Percentiles rank a stretch among this genome's conserved stretches.
Evolutionary conservation across 495 filamentous ascomycete species (phyloP).

Genomic region (Penicillium simplicissimum): DNA sequence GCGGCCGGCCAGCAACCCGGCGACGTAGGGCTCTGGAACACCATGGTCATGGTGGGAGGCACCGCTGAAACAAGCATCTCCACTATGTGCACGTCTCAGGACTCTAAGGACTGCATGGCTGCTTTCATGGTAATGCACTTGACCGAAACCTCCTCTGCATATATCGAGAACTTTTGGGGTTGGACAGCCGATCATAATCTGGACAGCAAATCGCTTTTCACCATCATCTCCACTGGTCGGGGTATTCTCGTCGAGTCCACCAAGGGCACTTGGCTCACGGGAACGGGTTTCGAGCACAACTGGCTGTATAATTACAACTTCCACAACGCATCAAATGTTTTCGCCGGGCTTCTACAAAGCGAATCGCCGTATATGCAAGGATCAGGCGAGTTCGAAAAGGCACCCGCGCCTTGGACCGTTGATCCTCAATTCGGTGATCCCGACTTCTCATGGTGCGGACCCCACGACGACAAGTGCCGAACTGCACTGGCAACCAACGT

Average conservation of each 20-base stretch:
- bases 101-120: conserved; percentile 42
- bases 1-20: conserved; percentile 51
- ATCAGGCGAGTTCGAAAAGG: conserved; percentile 28
- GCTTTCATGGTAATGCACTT: conserved; percentile 57
- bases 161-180: conserved; percentile 62
- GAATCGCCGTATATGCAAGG: conserved; percentile 53
- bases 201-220: conserved; percentile 35
- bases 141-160: conserved; percentile 48
- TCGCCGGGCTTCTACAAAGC: conserved; percentile 43
- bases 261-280: conserved; percentile 43
- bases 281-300: conserved; percentile 49
- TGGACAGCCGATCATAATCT: conserved; percentile 62
- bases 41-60: conserved; percentile 55
- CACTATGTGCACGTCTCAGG: conserved; percentile 40
- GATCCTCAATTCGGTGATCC: conserved; percentile 44
- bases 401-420: conserved; percentile 48
- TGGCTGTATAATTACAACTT: conserved; percentile 55
- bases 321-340: conserved; percentile 49
- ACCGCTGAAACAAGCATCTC: conserved; percentile 42
- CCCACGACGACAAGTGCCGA: conserved; percentile 39
- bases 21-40: conserved; percentile 61
- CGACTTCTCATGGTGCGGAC: conserved; percentile 38
- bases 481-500: conserved; percentile 41
- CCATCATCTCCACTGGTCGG: conserved; percentile 51
- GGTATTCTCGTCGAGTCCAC: conserved; percentile 52